phyloP scores from a whole-genome alignment of 202 grass and related monocot species.

The Eragrostis tef region DNA sequence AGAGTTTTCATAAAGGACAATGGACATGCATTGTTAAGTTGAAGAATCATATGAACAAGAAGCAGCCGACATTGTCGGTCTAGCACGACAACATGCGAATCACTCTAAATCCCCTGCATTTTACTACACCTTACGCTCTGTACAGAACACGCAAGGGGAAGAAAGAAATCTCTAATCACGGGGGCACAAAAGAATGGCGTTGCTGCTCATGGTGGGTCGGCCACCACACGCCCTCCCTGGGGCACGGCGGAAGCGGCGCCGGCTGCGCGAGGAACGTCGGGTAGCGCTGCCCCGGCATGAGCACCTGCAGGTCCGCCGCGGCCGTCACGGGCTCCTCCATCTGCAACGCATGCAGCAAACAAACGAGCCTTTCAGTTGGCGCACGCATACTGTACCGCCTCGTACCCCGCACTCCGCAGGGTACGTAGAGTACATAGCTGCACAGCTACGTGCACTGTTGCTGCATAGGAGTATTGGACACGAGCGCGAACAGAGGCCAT shows the following conservation, averaged over 20 bases:
- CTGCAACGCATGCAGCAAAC: constrained; percentile 39
- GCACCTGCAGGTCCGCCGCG: constrained; percentile 63
- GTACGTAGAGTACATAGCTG: neutral
- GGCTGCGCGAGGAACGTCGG: constrained; percentile 92
- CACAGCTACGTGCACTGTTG: neutral
- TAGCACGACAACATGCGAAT: neutral
- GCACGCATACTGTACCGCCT: neutral
- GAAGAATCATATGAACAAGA: neutral
- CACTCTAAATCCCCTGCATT: neutral
- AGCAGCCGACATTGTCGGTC: too few species aligned
- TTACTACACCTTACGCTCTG: constrained; percentile 8
- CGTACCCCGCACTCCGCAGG: neutral
- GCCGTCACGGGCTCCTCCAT: constrained; percentile 44
- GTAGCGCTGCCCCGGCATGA: constrained; percentile 91
- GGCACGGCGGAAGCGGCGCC: constrained; percentile 66
- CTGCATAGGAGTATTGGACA: constrained; percentile 18
- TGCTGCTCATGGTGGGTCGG: constrained; percentile 57
- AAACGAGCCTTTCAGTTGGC: constrained; percentile 5
- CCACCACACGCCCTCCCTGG: constrained; percentile 80
- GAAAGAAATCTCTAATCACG: constrained; percentile 1
- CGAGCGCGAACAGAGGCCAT: neutral
- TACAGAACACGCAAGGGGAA: constrained; percentile 21
- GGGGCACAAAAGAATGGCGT: neutral
- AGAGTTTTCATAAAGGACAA: too few species aligned
- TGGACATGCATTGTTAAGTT: constrained; percentile 5